phyloP scores from a whole-genome alignment of 208 protist species.

The Acanthamoeba polyphaga region DNA sequence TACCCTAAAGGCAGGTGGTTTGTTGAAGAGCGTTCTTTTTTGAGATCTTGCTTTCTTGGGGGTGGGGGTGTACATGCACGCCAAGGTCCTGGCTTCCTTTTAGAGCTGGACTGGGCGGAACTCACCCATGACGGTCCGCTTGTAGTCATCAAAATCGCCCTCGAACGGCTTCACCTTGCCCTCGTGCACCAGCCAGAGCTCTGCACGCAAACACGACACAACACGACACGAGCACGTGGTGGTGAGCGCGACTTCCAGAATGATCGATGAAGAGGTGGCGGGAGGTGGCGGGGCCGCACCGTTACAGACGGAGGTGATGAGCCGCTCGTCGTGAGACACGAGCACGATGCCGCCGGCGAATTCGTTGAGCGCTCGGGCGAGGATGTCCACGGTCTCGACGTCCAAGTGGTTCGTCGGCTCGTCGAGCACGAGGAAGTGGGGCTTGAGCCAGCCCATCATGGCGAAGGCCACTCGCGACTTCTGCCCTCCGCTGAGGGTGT shows the following conservation, averaged over 20 bases:
- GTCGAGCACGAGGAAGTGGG: constrained; percentile 88
- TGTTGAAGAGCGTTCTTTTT: too few relatives aligned
- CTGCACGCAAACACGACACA: constrained; percentile 4
- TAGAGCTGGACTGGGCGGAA: constrained; percentile 27
- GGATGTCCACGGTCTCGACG: constrained; percentile 96
- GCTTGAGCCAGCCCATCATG: constrained; percentile 94
- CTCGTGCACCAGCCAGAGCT: constrained; percentile 96
- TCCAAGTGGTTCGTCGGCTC: constrained; percentile 96
- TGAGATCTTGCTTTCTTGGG: too few relatives aligned
- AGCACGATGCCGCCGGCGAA: constrained; percentile 96
- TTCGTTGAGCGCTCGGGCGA: constrained; percentile 86
- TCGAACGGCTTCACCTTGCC: constrained; percentile 80
- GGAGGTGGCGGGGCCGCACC: background rate
- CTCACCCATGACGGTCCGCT: constrained; percentile 73
- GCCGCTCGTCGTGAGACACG: constrained; percentile 95
- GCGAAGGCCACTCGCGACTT: constrained; percentile 96
- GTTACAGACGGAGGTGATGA: constrained; percentile 72
- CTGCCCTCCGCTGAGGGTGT: constrained; percentile 96
- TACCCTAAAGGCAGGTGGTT: too few relatives aligned
- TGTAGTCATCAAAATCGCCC: constrained; percentile 86
- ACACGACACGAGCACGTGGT: background rate
- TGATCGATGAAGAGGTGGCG: too few relatives aligned
- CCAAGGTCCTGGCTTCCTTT: background rate
- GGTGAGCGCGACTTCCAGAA: too few relatives aligned
- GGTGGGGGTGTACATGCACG: too few relatives aligned